phyloP scores from a whole-genome alignment of 192 early-diverging fungal species.

The Helicostylum pulchrum region DNA sequence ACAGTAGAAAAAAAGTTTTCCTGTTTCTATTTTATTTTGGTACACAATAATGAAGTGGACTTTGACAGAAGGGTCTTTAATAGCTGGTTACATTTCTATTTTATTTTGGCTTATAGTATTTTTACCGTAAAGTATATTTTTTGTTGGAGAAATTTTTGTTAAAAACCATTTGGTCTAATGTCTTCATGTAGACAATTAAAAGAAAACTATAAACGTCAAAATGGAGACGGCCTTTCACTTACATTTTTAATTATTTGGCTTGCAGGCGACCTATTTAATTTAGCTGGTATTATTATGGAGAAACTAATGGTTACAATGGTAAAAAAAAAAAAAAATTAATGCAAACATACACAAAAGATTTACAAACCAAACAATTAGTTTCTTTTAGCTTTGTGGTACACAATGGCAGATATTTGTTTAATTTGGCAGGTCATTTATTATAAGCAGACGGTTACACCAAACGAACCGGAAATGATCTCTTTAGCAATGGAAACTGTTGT shows the following conservation, averaged over 20 bases:
- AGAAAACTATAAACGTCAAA: conserved; percentile 73
- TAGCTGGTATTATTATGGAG: conserved; percentile 66
- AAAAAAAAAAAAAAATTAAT: conserved; percentile 34
- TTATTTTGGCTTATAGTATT: conserved; percentile 77
- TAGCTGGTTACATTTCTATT: conserved; percentile 65
- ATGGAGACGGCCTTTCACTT: conserved; percentile 72
- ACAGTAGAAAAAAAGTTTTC: too few species aligned
- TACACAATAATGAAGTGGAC: too few species aligned
- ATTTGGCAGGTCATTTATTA: conserved; percentile 51
- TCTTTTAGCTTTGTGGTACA: conserved; percentile 66
- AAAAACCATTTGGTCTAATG: conserved; percentile 57
- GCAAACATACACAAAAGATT: not conserved
- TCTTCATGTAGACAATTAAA: conserved; percentile 72
- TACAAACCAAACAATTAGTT: conserved; percentile 29
- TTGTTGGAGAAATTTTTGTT: conserved; percentile 66
- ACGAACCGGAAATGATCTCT: too few species aligned
- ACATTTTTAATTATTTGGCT: conserved; percentile 72
- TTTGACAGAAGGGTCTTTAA: not conserved
- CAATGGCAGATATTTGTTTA: conserved; percentile 62
- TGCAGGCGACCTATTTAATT: conserved; percentile 71
- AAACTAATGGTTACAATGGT: conserved; percentile 67
- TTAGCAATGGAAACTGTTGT: not conserved
- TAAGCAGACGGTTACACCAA: too few species aligned
- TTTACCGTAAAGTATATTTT: conserved; percentile 65
- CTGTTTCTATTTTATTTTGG: too few species aligned